phyloP scores from a whole-genome alignment of 331 rosid genomes.

The Malus hybrid region DNA sequence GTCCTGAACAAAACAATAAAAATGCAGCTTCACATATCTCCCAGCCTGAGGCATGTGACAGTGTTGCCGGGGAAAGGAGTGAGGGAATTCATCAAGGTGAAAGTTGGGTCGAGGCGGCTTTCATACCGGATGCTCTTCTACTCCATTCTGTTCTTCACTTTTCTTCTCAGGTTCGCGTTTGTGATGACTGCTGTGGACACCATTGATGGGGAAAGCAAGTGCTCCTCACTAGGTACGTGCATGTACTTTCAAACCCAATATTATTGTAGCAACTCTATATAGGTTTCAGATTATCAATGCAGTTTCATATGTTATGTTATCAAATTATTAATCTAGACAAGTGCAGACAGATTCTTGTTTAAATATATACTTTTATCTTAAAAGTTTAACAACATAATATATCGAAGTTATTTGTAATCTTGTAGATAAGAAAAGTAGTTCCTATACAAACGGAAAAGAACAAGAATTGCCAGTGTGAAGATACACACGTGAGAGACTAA shows the following conservation, averaged over 20 bases:
- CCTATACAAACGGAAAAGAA: too few species aligned
- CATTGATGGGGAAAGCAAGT: slow-evolving; percentile 85
- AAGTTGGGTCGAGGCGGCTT: slow-evolving; percentile 58
- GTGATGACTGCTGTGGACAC: slow-evolving; percentile 85
- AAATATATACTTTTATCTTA: too few species aligned
- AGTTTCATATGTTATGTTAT: too few species aligned
- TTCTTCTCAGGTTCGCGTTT: slow-evolving; percentile 84
- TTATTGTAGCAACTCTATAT: neutral
- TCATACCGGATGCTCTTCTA: slow-evolving; percentile 86
- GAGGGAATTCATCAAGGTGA: slow-evolving; percentile 86
- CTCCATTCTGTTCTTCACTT: slow-evolving; percentile 78
- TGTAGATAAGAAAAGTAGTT: too few species aligned
- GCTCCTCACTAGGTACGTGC: slow-evolving; percentile 76
- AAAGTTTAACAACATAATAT: too few species aligned
- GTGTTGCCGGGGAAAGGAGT: slow-evolving; percentile 85
- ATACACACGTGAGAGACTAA: too few species aligned
- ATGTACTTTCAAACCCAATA: neutral
- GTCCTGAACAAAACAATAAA: neutral
- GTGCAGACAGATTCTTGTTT: too few species aligned
- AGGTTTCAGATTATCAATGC: neutral
- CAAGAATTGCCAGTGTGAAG: too few species aligned
- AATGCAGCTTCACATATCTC: slow-evolving; percentile 98
- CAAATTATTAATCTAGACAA: neutral
- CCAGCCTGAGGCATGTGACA: slow-evolving; percentile 92
- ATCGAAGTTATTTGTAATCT: too few species aligned